Evolutionary conservation across 164 flowering plant genomes (phyloP).

Genomic region (Santalum album): DNA sequence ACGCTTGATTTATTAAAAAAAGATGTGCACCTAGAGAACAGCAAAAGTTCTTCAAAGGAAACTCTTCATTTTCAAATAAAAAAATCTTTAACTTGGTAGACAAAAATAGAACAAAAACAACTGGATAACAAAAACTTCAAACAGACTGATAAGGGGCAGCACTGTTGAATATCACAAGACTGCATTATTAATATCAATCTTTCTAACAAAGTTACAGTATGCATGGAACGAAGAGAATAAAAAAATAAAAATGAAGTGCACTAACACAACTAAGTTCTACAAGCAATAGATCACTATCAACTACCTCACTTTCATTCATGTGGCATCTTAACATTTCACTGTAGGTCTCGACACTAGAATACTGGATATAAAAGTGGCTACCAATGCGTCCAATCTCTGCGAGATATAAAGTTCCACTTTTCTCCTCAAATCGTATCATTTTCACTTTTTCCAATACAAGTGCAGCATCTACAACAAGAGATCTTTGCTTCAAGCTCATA

Average conservation of each 20-base stretch:
- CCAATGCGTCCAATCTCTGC: conserved; percentile 99
- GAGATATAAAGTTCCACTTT: conserved; percentile 96
- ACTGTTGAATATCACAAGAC: not conserved
- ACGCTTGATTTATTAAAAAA: no score
- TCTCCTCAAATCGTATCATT: conserved; percentile 99
- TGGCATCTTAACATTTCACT: conserved; percentile 90
- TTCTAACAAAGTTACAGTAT: no score
- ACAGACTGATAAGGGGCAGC: no score
- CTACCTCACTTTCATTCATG: conserved; percentile 96
- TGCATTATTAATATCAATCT: not conserved
- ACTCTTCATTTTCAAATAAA: no score
- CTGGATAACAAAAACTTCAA: no score
- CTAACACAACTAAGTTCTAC: not conserved
- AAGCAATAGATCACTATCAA: not conserved
- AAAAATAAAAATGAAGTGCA: not conserved
- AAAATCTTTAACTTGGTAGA: no score
- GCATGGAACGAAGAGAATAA: not conserved
- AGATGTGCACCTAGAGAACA: no score
- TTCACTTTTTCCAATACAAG: conserved; percentile 95
- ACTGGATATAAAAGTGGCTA: conserved; percentile 95
- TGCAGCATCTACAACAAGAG: conserved; percentile 87
- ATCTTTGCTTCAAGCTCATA: conserved; percentile 76
- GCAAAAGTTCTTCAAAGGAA: no score
- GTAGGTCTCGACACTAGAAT: conserved; percentile 95
- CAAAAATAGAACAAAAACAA: no score